Evolutionary conservation across 352 stramenopile species (phyloP), one percentile per base, ranked within the genome.

Genomic region (Phytophthora podocarpi): DNA sequence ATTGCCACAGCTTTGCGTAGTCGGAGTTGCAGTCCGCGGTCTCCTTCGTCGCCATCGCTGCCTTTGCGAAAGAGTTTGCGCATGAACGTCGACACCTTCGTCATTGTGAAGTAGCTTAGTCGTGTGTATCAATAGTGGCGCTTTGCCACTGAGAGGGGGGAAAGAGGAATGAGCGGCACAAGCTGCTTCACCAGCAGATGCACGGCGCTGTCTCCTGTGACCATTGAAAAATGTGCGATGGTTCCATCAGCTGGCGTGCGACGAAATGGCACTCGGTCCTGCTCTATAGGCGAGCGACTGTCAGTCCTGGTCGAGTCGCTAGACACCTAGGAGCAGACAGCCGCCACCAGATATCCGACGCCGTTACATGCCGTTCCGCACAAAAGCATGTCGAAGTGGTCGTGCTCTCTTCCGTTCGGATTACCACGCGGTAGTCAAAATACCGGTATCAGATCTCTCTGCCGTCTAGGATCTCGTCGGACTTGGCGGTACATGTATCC

Each of bases 1-100:
- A 78, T 37, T 1, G 43, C 50, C 16, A 89, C 82, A 6, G 82
- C 80, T 43, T 84, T 87, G 15, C 82, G 79, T 15, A 92, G 75
- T 53, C 74, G 70, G n/a, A 76, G 45, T 46, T 92, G 55, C 18
- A 82, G 49, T 13, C 60, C 36, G 4, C 53, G 65, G 10, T 62
- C 40, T 20, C 16, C 39, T 41, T 56, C 15, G 15, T 35, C 39
- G 16, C 36, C 54, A 12, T 52, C 36, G 30, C 40, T 57, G n/a
- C 74, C 45, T 54, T 73, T 69, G n/a, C 63, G 64, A 48, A 90
- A 84, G 18, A 90, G 34, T 49, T 73, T 71, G 21, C 75, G 70
- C 43, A 87, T 59, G 37, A 91, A 58, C 42, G 52, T 66, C 11
- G 63, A 77, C 53, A 89, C 67, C 15, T 67, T 75, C 20, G 62